Percentiles rank a stretch among this genome's conserved stretches.
These are phyloP conservation scores for Alternaria incomplexa DNA, from an alignment of 2,329 filamentous ascomycete genomes.

Conservation along the genomic window DNA sequence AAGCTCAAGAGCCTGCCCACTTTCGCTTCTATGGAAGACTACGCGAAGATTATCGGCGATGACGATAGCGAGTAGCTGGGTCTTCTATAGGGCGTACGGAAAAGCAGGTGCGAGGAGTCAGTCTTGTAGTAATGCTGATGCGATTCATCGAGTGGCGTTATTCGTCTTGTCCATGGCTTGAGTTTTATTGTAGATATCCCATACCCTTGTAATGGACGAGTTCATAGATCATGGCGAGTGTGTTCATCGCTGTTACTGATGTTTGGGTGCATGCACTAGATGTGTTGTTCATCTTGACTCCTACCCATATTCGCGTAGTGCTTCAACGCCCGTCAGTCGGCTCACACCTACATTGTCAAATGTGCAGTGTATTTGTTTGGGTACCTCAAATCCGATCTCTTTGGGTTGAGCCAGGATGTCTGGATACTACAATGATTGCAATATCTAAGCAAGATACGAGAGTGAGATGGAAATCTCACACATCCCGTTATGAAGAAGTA, in stretches of 20 bases:
- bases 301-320: not conserved
- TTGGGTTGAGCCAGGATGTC: not conserved
- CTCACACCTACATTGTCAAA: not conserved
- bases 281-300: accelerated
- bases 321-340: not conserved
- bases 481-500: not conserved
- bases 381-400: not conserved
- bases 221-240: not conserved
- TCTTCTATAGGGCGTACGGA: not conserved
- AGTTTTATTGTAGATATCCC: constrained; percentile 41
- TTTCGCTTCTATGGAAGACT: constrained; percentile 93
- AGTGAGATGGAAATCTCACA: not conserved
- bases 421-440: not conserved
- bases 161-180: constrained; percentile 14
- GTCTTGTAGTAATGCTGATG: not conserved
- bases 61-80: constrained; percentile 55
- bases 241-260: not conserved
- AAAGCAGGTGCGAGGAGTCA: not conserved
- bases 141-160: constrained; percentile 1
- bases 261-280: not conserved
- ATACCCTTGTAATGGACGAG: constrained; percentile 32
- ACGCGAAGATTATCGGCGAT: constrained; percentile 79
- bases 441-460: not conserved
- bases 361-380: not conserved
- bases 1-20: constrained; percentile 88